Base-by-base conservation (phyloP, 495 filamentous ascomycete genomes). In the Copromyces sp. region DNA sequence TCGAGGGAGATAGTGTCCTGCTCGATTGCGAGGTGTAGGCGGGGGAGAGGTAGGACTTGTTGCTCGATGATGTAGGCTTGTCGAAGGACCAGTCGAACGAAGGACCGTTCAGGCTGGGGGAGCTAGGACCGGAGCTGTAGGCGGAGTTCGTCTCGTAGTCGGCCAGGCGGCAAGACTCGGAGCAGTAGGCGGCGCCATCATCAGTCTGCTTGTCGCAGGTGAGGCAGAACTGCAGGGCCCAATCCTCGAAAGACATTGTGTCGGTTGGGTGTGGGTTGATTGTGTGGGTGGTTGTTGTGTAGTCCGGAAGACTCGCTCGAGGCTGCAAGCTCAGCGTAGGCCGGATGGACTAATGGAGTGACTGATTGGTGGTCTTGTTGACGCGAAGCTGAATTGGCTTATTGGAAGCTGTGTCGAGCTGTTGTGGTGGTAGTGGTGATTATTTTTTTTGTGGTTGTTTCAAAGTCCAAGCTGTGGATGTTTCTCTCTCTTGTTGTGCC, bases 191-290 rank as follows among this genome's bases (percentile, higher is more conserved):
- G 73, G 87, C 87, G 73, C 91, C 91, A 70, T 88, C 87, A 69
- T 88, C 87, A 71, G 91, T 95, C 82, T 97, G 93, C 81, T 90
- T 89, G 82, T 98, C 95, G 86, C 95, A 98, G 85, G 90, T 90
- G 73, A 98, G 90, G 84, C 95, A 98, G 88, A 92, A 97, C 81
- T 97, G 93, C 75, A 89, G 92, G 74, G 91, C 93, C 94, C 95
- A 98, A 75, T 92, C 88, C 53, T 61, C 53, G 84, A 90, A 90
- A 76, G 84, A 85, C 84, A 87, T 86, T 75, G 79, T 84, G 80
- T 59, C 69, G 69, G 71, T 40, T 24, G 24, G 47, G 68, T 70
- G 69, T 75, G 71, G 76, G 71, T 68, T 59, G 69, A 72, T 12
- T 42, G 41, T 14, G 41, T n/a, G 41, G 17, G 16, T 45, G 42